phyloP scores from a whole-genome alignment of 495 filamentous ascomycete species.

The Penicillium atrosanguineum region DNA sequence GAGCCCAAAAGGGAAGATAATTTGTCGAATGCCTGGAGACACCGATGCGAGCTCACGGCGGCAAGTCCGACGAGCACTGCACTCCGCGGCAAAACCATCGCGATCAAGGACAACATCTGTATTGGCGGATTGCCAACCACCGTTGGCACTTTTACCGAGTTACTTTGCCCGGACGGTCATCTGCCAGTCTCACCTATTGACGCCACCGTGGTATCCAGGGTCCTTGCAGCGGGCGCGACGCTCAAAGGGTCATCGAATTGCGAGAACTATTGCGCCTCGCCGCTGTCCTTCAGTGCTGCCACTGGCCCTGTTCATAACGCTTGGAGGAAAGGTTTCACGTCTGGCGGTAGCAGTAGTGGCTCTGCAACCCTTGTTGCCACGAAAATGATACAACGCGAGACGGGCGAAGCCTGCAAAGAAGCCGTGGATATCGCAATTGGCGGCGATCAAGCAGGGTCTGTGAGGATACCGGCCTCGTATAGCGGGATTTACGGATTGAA shows the following conservation, averaged over 20 bases:
- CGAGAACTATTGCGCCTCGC: slow-evolving; percentile 40
- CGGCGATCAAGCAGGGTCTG: slow-evolving; percentile 55
- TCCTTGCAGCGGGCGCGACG: slow-evolving; percentile 36
- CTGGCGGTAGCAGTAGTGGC: slow-evolving; percentile 54
- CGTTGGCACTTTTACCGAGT: slow-evolving; percentile 27
- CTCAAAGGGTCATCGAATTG: slow-evolving; percentile 40
- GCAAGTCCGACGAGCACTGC: slow-evolving; percentile 9
- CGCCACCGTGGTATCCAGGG: slow-evolving; percentile 37
- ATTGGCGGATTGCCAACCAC: slow-evolving; percentile 34
- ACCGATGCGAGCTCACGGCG: slow-evolving; percentile 21
- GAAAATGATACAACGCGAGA: slow-evolving; percentile 33
- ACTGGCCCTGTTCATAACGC: slow-evolving; percentile 49
- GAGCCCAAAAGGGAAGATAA: slow-evolving; percentile 26
- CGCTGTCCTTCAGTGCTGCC: slow-evolving; percentile 34
- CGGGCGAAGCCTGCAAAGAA: slow-evolving; percentile 19
- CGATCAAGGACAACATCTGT: slow-evolving; percentile 38
- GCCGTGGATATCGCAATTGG: slow-evolving; percentile 54
- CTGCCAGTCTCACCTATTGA: slow-evolving; percentile 32
- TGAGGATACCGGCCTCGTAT: slow-evolving; percentile 51
- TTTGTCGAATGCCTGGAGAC: slow-evolving; percentile 40
- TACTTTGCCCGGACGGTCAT: slow-evolving; percentile 19
- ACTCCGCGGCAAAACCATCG: slow-evolving; percentile 28
- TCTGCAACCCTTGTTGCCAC: slow-evolving; percentile 47
- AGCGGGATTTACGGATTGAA: slow-evolving; percentile 44
- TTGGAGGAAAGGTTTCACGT: slow-evolving; percentile 34